These are phyloP conservation scores for Solanum bukasovii DNA, from an alignment of 257 asterid species.

Conservation along the genomic window DNA sequence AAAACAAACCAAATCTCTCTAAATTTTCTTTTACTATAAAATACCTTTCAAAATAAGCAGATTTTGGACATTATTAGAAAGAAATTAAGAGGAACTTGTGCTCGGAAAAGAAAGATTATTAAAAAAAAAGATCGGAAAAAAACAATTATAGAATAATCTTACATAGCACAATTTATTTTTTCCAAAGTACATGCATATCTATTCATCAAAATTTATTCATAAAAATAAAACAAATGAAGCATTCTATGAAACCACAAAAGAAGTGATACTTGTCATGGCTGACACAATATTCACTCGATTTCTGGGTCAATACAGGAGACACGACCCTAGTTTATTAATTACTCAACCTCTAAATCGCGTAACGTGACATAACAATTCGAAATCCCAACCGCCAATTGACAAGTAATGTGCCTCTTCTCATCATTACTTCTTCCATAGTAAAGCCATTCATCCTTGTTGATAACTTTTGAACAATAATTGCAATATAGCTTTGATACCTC, in stretches of 20 bases:
- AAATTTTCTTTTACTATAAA: background rate
- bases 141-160: background rate
- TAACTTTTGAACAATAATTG: background rate
- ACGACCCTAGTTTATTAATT: background rate
- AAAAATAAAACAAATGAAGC: background rate
- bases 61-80: background rate
- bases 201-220: background rate
- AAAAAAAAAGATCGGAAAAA: background rate
- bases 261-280: rapidly evolving
- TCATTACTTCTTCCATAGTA: background rate
- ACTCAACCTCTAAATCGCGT: background rate
- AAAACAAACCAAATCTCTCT: background rate
- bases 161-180: background rate
- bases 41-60: background rate
- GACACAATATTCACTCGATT: background rate
- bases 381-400: background rate
- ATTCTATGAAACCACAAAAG: background rate
- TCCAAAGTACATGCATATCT: background rate
- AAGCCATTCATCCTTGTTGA: background rate
- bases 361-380: background rate
- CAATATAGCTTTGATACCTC: background rate
- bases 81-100: background rate
- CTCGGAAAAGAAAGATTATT: background rate
- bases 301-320: background rate
- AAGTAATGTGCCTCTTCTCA: background rate